Percentiles rank a stretch among this genome's conserved stretches.
These are phyloP conservation scores for Bodo saltans DNA, from an alignment of 78 protist genomes.

Conservation along the genomic window DNA sequence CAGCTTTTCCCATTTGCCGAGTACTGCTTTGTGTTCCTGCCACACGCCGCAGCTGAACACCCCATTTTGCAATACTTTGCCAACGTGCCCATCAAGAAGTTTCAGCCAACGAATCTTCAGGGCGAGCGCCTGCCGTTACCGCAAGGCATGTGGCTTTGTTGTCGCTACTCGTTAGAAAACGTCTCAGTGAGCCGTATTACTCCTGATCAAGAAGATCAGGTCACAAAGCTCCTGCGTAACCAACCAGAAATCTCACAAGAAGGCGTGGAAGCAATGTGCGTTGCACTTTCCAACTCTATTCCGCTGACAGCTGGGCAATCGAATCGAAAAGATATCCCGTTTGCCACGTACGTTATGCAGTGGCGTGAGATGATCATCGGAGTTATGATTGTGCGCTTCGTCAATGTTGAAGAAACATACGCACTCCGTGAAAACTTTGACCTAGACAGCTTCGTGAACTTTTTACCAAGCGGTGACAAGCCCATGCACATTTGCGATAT, in stretches of 20 bases:
- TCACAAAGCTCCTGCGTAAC: background rate
- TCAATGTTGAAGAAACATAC: background rate
- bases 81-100: background rate
- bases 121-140: background rate
- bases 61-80: background rate
- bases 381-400: background rate
- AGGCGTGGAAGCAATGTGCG: no score
- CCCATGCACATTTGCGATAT: background rate
- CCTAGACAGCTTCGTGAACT: conserved; percentile 1
- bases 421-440: background rate
- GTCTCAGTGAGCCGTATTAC: background rate
- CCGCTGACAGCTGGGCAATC: background rate
- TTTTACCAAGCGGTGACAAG: background rate
- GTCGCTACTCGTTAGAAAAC: background rate
- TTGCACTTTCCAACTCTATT: no score
- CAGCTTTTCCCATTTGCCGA: background rate
- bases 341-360: background rate
- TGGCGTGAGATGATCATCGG: background rate
- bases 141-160: background rate
- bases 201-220: background rate
- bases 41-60: conserved; percentile 16
- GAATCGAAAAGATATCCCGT: background rate
- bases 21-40: conserved; percentile 24
- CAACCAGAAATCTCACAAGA: background rate
- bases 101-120: no score